Evolutionary conservation across 257 asterid genomes (phyloP).

Genomic region (Solanum chilense): DNA sequence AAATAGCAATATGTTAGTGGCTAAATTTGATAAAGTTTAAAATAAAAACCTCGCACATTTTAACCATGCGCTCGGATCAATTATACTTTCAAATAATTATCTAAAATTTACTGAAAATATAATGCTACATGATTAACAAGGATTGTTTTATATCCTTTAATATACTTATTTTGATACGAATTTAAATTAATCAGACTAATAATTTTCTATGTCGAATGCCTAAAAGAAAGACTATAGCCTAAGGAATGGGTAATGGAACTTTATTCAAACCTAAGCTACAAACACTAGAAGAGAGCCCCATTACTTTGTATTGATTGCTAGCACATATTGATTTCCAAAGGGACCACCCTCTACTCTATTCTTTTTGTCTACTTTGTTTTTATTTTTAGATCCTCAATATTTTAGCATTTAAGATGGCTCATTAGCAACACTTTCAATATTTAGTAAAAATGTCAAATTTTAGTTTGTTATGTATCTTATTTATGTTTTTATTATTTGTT

Average conservation of each 20-base stretch:
- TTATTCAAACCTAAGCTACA: neutral
- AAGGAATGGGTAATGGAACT: neutral
- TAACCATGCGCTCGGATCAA: neutral
- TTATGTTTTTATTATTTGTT: too few species aligned
- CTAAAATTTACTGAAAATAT: too few species aligned
- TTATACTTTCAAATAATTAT: neutral
- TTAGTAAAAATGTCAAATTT: too few species aligned
- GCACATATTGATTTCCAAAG: neutral
- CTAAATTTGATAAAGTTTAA: neutral
- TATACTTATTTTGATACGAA: neutral
- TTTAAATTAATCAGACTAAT: neutral
- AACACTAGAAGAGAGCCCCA: neutral
- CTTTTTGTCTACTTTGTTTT: neutral
- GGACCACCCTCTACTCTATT: conserved; percentile 16
- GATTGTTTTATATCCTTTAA: neutral
- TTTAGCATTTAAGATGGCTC: too few species aligned
- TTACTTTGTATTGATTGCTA: conserved; percentile 1
- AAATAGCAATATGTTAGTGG: too few species aligned
- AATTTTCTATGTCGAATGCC: neutral
- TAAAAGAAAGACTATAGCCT: neutral
- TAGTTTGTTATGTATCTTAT: too few species aligned
- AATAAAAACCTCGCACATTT: too few species aligned
- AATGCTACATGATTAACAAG: too few species aligned
- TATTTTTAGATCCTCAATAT: conserved; percentile 9
- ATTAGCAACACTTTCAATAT: too few species aligned